Base-by-base conservation (phyloP, 768 basidiomycete genomes). In the Pleurotus citrinopileatus region DNA sequence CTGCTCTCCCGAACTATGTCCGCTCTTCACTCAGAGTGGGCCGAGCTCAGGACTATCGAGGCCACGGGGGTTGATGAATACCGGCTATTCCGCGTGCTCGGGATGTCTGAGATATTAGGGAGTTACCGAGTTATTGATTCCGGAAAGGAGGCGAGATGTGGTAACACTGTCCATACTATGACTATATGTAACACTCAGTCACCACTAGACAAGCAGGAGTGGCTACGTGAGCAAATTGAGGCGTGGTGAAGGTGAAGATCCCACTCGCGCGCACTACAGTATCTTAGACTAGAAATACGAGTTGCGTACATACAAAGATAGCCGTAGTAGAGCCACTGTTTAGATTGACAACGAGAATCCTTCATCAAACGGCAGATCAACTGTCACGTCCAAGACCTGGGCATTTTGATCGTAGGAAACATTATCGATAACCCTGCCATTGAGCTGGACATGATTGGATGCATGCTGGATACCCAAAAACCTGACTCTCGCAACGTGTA, bases 351-450 rank as follows among this genome's bases (percentile, higher is more conserved):
- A 60, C 23, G 63, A 65, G 42, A 80, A 75, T 4, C 59, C 66
- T 9, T 55, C 12, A 8, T 58, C 66, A 55, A 81, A 72, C 1
- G 72, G 66, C 4, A 69, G 57, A 7, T 67, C 72, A 13, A 82
- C 59, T 4, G 59, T 47, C 6, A 83, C 75, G 37, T 74, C 71
- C 57, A 84, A 52, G 29, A 83, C 77, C 63, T 75, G 70, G 9
- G 55, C 70, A 3, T 22, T 50, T 29, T 54, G 53, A 60, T 84
- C 71, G 57, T 73, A 80, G 25, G 58, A 29, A 19, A 73, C 57
- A 3, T 50, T 52, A 27, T 56, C 55, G 19, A 72, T 59, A 10
- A 42, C 26, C 55, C 60, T 62, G 37, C 67, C 67, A 54, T 73
- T 63, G 12, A 73, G 57, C 37, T 45, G 46, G 5, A 73, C 73